A percentile compares a stretch with the other conserved stretches of the same genome.
Conservation (phyloP, 2,329 filamentous ascomycete genomes). For the Pochonia chlamydosporia region DNA sequence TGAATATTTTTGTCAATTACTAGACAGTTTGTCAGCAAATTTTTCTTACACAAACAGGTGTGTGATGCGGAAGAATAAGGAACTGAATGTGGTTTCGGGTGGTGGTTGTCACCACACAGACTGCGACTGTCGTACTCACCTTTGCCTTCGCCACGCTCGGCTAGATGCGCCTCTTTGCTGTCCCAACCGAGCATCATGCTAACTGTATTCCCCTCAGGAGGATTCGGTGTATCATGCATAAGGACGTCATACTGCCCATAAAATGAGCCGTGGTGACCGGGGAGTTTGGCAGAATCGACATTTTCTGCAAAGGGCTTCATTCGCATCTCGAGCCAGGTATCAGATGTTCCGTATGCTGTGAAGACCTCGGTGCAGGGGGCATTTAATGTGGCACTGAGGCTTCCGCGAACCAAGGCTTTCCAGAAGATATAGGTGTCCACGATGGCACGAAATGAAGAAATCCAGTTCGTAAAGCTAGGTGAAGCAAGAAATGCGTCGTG, state of each 20-base stretch:
- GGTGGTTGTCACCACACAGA: too few relatives aligned
- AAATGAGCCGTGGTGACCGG: conserved; percentile 25
- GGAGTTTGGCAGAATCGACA: conserved; percentile 16
- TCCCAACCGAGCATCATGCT: conserved; percentile 34
- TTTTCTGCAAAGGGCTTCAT: conserved; percentile 21
- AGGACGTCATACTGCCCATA: conserved; percentile 27
- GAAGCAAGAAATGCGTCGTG: conserved; percentile 35
- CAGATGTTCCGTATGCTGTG: conserved; percentile 25
- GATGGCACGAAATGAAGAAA: conserved; percentile 29
- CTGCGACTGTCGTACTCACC: too few relatives aligned
- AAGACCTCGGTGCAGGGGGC: conserved; percentile 34
- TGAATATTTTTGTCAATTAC: conserved; percentile 30
- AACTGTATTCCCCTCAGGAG: conserved; percentile 23
- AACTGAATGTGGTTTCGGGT: too few relatives aligned
- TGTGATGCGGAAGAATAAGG: too few relatives aligned
- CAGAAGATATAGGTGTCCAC: conserved; percentile 19
- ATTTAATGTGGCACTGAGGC: conserved; percentile 21
- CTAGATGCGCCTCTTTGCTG: conserved; percentile 30
- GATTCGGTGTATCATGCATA: conserved; percentile 19
- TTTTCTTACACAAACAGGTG: background rate
- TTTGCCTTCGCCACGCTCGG: conserved; percentile 24
- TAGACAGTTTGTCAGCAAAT: conserved; percentile 10
- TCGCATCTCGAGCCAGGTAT: conserved; percentile 24
- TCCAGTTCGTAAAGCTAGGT: conserved; percentile 33
- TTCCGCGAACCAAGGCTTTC: conserved; percentile 14